These are phyloP conservation scores for Astrocystis sublimbata DNA, from an alignment of 495 filamentous ascomycete genomes.

Conservation along the genomic window DNA sequence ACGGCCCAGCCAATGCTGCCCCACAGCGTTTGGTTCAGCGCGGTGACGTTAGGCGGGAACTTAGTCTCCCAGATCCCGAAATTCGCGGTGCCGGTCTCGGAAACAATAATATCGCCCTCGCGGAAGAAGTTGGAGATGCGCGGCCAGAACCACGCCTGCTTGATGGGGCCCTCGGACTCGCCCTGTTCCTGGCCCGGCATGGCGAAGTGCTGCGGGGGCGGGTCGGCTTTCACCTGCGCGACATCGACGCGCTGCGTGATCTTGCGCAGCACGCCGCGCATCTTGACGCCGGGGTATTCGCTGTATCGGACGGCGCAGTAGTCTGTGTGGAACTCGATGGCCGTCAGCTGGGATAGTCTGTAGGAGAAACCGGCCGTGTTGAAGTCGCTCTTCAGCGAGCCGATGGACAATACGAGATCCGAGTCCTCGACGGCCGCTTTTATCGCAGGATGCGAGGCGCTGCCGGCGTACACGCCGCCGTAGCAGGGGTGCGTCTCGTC, in stretches of 20 bases:
- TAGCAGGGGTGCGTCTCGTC: slow-evolving; percentile 75
- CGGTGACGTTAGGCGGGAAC: slow-evolving; percentile 73
- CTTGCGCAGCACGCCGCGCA: slow-evolving; percentile 84
- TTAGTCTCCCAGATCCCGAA: slow-evolving; percentile 89
- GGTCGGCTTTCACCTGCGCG: slow-evolving; percentile 51
- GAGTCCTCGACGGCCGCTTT: slow-evolving; percentile 73
- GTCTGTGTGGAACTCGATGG: slow-evolving; percentile 85
- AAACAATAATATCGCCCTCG: slow-evolving; percentile 76
- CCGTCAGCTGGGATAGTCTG: slow-evolving; percentile 74
- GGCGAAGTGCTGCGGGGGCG: slow-evolving; percentile 53
- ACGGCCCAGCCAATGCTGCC: slow-evolving; percentile 85
- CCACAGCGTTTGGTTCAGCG: slow-evolving; percentile 85
- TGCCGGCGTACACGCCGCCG: slow-evolving; percentile 85
- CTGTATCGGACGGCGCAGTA: slow-evolving; percentile 75
- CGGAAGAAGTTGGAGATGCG: slow-evolving; percentile 74
- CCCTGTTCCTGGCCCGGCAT: slow-evolving; percentile 46
- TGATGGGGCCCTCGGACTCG: slow-evolving; percentile 53
- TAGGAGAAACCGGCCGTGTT: slow-evolving; percentile 92
- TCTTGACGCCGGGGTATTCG: slow-evolving; percentile 78
- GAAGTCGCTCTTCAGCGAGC: slow-evolving; percentile 82
- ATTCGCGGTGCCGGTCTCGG: slow-evolving; percentile 86
- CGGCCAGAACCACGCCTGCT: slow-evolving; percentile 86
- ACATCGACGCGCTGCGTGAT: slow-evolving; percentile 62
- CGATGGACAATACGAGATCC: slow-evolving; percentile 82
- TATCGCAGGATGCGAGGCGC: slow-evolving; percentile 71